These are phyloP conservation scores for Aegilops longissima DNA, from an alignment of 176 grass and related monocot species.

Conservation along the genomic window DNA sequence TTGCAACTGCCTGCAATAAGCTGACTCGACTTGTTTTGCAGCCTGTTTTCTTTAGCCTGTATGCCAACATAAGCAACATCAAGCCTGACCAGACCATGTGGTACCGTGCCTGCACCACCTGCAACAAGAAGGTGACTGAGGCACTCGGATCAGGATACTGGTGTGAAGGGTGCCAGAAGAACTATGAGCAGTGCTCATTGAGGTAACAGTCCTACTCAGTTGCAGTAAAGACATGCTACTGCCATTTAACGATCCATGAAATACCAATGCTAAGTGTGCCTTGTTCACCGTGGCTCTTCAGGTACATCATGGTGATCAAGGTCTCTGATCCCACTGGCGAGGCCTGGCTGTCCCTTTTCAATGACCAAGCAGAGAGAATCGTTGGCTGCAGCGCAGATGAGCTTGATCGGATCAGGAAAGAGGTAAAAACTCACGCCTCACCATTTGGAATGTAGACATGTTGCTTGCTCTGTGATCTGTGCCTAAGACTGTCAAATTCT, in stretches of 20 bases:
- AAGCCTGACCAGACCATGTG: slow-evolving; percentile 92
- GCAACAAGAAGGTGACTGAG: slow-evolving; percentile 97
- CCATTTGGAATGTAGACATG: background rate
- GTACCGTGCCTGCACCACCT: slow-evolving; percentile 91
- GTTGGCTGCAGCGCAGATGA: slow-evolving; percentile 88
- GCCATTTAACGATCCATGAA: background rate
- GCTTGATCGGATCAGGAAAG: slow-evolving; percentile 78
- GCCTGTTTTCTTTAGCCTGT: slow-evolving; percentile 78
- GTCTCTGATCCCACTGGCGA: slow-evolving; percentile 85
- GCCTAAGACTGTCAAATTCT: background rate
- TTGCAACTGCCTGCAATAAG: background rate
- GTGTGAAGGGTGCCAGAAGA: slow-evolving; percentile 90
- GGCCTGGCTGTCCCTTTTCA: slow-evolving; percentile 89
- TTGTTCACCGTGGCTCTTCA: slow-evolving; percentile 24
- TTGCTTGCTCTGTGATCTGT: background rate
- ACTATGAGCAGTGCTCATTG: slow-evolving; percentile 62
- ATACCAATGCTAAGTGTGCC: background rate
- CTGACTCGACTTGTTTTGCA: slow-evolving; percentile 29
- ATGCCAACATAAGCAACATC: slow-evolving; percentile 73
- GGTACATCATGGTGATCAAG: slow-evolving; percentile 92
- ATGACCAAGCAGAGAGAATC: slow-evolving; percentile 90
- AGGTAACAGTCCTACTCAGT: slow-evolving; percentile 54
- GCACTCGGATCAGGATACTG: slow-evolving; percentile 72
- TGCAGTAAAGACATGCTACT: background rate
- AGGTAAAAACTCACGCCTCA: slow-evolving; percentile 40